phyloP scores from a whole-genome alignment of 2,329 filamentous ascomycete species.

The Alternaria alternata region DNA sequence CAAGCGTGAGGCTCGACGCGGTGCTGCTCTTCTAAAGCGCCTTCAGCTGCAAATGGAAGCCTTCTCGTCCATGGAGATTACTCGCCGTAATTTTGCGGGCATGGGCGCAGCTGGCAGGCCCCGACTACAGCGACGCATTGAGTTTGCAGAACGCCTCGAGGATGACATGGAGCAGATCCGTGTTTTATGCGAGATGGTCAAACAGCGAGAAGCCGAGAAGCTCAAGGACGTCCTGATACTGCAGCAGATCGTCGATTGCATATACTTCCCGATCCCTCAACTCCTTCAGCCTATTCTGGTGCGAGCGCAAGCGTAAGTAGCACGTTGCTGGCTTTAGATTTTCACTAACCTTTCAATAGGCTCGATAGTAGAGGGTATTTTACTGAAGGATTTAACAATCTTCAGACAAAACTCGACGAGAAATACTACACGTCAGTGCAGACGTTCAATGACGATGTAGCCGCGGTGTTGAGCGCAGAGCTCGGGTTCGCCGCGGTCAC shows the following conservation, averaged over 20 bases:
- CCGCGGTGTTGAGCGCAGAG: slow-evolving; percentile 63
- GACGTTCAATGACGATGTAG: slow-evolving; percentile 67
- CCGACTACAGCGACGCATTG: slow-evolving; percentile 80
- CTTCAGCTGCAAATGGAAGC: slow-evolving; percentile 94
- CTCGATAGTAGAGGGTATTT: slow-evolving; percentile 63
- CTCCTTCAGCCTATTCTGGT: slow-evolving; percentile 80
- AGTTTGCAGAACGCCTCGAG: slow-evolving; percentile 81
- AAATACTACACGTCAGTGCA: slow-evolving; percentile 68
- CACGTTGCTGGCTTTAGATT: not conserved
- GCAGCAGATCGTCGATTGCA: slow-evolving; percentile 80
- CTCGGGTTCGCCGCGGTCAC: slow-evolving; percentile 58
- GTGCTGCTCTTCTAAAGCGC: slow-evolving; percentile 89
- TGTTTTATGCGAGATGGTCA: slow-evolving; percentile 72
- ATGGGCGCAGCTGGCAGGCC: slow-evolving; percentile 88
- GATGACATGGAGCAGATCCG: slow-evolving; percentile 81
- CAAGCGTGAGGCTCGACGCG: slow-evolving; percentile 90
- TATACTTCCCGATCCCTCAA: slow-evolving; percentile 88
- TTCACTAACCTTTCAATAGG: slow-evolving; percentile 24
- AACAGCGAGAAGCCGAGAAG: slow-evolving; percentile 79
- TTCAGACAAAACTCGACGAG: slow-evolving; percentile 63
- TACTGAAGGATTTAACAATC: slow-evolving; percentile 60
- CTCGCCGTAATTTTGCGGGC: slow-evolving; percentile 90
- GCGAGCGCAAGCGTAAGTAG: slow-evolving; percentile 81
- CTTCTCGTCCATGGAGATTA: slow-evolving; percentile 97
- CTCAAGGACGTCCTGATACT: slow-evolving; percentile 79